These are phyloP conservation scores for Takashimella tepidaria DNA, from an alignment of 1,284 basidiomycete genomes.

Conservation along the genomic window DNA sequence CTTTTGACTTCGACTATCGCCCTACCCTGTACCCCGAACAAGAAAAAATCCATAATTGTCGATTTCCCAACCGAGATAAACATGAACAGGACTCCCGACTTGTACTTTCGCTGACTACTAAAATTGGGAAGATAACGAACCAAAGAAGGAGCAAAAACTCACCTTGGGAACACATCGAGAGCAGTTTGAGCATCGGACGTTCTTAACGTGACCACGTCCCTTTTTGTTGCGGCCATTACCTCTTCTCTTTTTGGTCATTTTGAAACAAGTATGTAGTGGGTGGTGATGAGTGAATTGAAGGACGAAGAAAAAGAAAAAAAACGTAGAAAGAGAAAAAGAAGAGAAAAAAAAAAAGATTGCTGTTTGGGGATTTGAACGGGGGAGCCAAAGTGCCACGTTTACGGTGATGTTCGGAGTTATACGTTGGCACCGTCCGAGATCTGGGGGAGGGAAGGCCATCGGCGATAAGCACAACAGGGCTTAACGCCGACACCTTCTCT, in stretches of 20 bases:
- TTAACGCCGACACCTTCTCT: neutral
- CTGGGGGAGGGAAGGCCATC: neutral
- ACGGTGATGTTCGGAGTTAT: no score
- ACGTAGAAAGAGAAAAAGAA: neutral
- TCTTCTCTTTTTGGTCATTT: slow-evolving; percentile 96
- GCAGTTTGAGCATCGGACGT: slow-evolving; percentile 95
- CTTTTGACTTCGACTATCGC: no score
- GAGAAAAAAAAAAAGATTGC: neutral
- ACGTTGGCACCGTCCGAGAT: no score
- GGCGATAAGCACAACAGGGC: neutral
- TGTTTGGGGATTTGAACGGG: neutral
- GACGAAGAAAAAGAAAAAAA: neutral
- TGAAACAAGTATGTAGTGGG: no score
- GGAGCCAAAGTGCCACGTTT: neutral
- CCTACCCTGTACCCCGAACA: no score
- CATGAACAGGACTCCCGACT: no score
- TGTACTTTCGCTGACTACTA: no score
- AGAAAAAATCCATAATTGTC: no score
- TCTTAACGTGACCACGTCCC: slow-evolving; percentile 90
- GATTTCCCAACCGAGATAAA: no score
- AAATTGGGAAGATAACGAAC: no score
- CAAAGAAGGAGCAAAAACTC: no score
- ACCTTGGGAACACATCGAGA: slow-evolving; percentile 75
- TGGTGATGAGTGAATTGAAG: neutral
- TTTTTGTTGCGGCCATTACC: slow-evolving; percentile 97